Evolutionary conservation across 257 asterid genomes (phyloP), one percentile per base, ranked within the genome.

Genomic region (Jacaranda mimosifolia): DNA sequence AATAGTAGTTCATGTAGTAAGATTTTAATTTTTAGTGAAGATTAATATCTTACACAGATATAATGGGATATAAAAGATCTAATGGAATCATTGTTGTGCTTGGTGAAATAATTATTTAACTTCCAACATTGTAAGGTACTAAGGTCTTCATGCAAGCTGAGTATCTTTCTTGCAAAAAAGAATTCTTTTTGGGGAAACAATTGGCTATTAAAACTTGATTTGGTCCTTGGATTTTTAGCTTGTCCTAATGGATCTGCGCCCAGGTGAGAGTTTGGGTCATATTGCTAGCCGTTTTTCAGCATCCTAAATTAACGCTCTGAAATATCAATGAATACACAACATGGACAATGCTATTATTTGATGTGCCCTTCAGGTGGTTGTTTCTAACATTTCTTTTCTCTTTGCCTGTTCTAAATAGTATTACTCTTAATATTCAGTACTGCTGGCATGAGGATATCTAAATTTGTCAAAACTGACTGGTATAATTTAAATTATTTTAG

Each of bases 401-500:
- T 26, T 68, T 46, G 46, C 71, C 62, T 17, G 40, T n/a, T 38
- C 43, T 48, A 68, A 40, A 5, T 39, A 57, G 63, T 43, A 38
- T 9, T 53, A 13, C 38, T 35, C 56, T 60, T 69, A 46, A 35
- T 5, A 11, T 79, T 76, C 52, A 38, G 43, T 63, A 11, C 18
- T 57, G 77, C 36, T 75, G 70, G 58, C 71, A 13, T 70, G 46
- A 40, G 26, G 35, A 53, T 74, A 53, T 55, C 17, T 21, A 45
- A 45, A 40, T 48, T 46, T 68, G 68, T 49, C 68, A 19, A 9
- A 45, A 81, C 18, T 51, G 64, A 75, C 73, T 68, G 66, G 51
- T 63, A 14, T 51, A 6, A 45, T 60, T 39, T 82, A 58, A 68
- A 67, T 43, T 52, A 63, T 82, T 46, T 63, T 81, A 95, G 98